Evolutionary conservation across 2,329 filamentous ascomycete genomes (phyloP), one percentile per base, ranked within the genome.

Genomic region (Paracamarosporium sp.): DNA sequence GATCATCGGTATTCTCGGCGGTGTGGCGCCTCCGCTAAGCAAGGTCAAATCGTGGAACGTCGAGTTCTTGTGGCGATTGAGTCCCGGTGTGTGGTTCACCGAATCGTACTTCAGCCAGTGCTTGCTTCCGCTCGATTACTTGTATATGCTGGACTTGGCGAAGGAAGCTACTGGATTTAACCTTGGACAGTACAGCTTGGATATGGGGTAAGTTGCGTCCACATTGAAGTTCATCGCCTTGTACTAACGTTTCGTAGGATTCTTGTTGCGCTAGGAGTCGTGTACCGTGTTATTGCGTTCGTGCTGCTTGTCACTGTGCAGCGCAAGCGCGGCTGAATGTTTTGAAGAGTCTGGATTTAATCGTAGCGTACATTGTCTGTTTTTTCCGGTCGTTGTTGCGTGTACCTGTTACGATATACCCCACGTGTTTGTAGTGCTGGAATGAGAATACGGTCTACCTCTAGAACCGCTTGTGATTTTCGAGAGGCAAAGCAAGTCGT

Each of bases 91-190:
- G 0, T 87, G 84, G 85, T 75, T 86, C 24, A 80, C 83, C 0
- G 85, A 87, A 69, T 68, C 82, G 12, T 86, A 86, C 66, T 85
- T 85, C 61, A 81, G 80, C 0, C 75, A 83, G 66, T 80, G 85
- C 50, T 71, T 86, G 4, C 69, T 64, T 25, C 84, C 83, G 1
- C 77, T 85, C 59, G 67, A 61, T 0, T 82, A 85, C 59, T 64
- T 87, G 5, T 87, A 85, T 40, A 31, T 41, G 15, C 35, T 60
- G 13, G 31, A 60, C 28, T 31, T 31, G 17, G 83, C 84, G 5
- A 73, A 77, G 0, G 20, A 72, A 12, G 63, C 63, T 1, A 76
- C 81, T 1, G 84, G 84, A 0, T 86, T 79, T 59, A 70, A 76
- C 35, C 68, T 86, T 1, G 73, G 80, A 20, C 72, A 78, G 53